Percentiles rank a stretch among this genome's conserved stretches.
Evolutionary conservation across 73 alveolate species (phyloP).

Genomic region (Paramecium tetraurelia): DNA sequence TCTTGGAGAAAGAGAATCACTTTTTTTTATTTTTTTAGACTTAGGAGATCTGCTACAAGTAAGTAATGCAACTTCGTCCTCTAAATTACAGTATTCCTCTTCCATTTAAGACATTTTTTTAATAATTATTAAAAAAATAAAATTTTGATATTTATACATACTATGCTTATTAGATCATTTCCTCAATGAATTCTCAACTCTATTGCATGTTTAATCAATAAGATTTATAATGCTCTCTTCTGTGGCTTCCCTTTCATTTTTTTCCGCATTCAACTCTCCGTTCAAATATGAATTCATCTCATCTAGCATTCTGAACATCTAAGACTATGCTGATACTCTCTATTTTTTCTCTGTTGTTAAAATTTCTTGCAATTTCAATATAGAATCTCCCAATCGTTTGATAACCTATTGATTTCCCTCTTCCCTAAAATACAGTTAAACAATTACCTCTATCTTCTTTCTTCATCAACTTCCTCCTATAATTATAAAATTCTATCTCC

Average conservation of each 20-base stretch:
- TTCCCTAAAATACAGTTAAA: conserved; percentile 42
- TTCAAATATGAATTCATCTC: conserved; percentile 66
- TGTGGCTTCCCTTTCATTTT: conserved; percentile 66
- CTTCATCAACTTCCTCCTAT: conserved; percentile 54
- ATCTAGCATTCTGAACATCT: conserved; percentile 71
- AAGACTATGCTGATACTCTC: neutral
- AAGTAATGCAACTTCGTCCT: neutral
- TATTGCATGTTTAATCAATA: conserved; percentile 75
- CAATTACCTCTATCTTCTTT: neutral
- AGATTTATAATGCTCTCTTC: conserved; percentile 69
- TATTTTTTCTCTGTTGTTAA: conserved; percentile 62
- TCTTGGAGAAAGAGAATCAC: neutral
- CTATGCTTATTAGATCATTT: neutral
- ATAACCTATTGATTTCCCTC: conserved; percentile 58
- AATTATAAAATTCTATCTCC: conserved; percentile 35
- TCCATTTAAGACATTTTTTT: neutral
- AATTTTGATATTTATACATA: neutral
- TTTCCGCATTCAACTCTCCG: conserved; percentile 59
- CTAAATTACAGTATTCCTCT: neutral
- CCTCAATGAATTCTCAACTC: conserved; percentile 73
- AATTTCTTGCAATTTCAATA: conserved; percentile 71
- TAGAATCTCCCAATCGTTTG: conserved; percentile 63
- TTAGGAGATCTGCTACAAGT: neutral
- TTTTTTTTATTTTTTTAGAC: neutral
- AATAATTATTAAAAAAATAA: neutral